Evolutionary conservation across 164 flowering plant genomes (phyloP).

Genomic region (Litsea cubeba): DNA sequence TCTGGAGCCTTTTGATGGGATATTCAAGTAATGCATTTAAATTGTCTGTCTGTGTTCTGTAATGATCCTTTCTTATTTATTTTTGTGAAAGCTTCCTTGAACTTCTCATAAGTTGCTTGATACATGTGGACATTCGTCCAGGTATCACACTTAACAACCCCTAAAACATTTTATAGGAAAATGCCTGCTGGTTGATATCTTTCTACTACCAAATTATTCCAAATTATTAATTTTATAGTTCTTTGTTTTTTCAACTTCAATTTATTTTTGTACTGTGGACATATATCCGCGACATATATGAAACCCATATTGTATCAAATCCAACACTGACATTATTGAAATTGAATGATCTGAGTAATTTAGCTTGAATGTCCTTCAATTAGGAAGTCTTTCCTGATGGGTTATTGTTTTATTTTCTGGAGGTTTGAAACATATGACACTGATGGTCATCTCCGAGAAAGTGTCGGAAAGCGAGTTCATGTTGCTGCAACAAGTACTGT

Average conservation of each 20-base stretch:
- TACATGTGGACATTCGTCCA: not conserved
- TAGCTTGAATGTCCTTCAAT: no score
- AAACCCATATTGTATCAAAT: no score
- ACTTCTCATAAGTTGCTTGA: not conserved
- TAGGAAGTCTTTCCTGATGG: not conserved
- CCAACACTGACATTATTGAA: no score
- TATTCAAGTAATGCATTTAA: slow-evolving; percentile 64
- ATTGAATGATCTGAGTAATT: no score
- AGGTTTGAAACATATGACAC: slow-evolving; percentile 90
- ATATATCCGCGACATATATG: no score
- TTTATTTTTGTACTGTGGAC: not conserved
- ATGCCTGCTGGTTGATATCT: no score
- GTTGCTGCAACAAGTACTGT: slow-evolving; percentile 82
- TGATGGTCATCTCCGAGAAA: slow-evolving; percentile 33
- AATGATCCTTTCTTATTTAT: not conserved
- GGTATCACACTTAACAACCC: no score
- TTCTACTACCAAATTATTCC: no score
- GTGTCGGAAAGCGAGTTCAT: slow-evolving; percentile 69
- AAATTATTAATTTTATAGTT: no score
- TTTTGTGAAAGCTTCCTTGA: not conserved
- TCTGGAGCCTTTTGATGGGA: slow-evolving; percentile 97
- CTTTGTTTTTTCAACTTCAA: not conserved
- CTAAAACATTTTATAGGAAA: no score
- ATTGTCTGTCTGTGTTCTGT: not conserved
- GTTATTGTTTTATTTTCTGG: slow-evolving; percentile 12